Evolutionary conservation across 1,139 yeast species (phyloP), one percentile per base, ranked within the genome.

Genomic region (Diutina ranongensis): DNA sequence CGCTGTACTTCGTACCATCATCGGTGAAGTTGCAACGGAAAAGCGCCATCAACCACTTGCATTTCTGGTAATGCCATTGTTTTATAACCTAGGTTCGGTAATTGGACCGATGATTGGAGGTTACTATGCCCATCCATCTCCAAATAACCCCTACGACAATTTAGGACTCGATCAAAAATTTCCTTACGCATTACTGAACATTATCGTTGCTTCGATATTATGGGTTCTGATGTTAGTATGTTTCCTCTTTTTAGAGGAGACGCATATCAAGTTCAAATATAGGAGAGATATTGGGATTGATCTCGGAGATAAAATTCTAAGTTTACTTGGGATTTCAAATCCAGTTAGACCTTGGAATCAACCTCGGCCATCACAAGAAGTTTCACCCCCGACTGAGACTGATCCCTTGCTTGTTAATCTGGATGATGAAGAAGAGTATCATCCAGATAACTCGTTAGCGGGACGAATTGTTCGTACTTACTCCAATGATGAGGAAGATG

Each of bases 51-150:
- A 41, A 16, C 35, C 35, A 2, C 51, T 78, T 15, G 83, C 83
- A 1, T 77, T 79, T 56, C 68, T 79, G 40, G 73, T 76, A 4
- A 65, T 79, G 62, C 82, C 85, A 0, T 59, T 79, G 45, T 62
- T 78, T 28, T 80, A 76, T 72, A 78, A 76, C 55, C 54, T 77
- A 15, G 86, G 85, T 1, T 46, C 63, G 2, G 58, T 63, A 13
- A 51, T 78, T 42, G 84, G 84, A 0, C 86, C 87, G 1, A 62
- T 74, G 53, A 65, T 79, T 35, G 75, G 85, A 58, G 65, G 84
- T 62, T 63, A 55, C 27, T 59, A 69, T 38, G 68, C 74, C 10
- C 55, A 67, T 3, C 53, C 54, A 13, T 46, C 46, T 18, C 38
- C 35, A 4, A 45, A 46, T 4, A 50, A 48, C 27, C 54, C 54